Evolutionary conservation across 345 rosid genomes (phyloP).

Genomic region (Raphanus sativus): DNA sequence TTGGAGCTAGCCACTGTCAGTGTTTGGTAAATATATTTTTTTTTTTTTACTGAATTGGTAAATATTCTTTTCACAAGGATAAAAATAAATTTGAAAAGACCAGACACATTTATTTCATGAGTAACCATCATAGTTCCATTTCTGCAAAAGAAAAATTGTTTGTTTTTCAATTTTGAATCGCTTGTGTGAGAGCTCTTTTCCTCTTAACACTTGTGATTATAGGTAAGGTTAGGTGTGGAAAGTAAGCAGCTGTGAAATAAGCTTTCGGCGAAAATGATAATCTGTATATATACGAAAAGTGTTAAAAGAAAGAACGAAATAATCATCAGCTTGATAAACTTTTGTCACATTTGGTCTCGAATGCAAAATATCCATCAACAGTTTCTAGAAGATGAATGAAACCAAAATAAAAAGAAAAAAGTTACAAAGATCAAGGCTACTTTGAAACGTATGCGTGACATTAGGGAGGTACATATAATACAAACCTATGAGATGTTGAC

Average conservation of each 20-base stretch:
- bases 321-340: slow-evolving; percentile 13
- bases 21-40: slow-evolving; percentile 21
- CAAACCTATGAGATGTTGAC: slow-evolving; percentile 2
- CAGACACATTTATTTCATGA: slow-evolving; percentile 24
- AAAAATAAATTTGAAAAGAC: slow-evolving; percentile 11
- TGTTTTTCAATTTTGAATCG: not conserved
- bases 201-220: slow-evolving; percentile 13
- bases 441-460: slow-evolving; percentile 13
- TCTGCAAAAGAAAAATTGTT: not conserved
- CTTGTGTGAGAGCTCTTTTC: not conserved
- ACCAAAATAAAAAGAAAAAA: not conserved
- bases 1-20: slow-evolving; percentile 12
- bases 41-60: no score
- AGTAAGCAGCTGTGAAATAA: slow-evolving; percentile 5
- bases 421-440: not conserved
- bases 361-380: no score
- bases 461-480: not conserved
- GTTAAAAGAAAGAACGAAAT: not conserved
- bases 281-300: not conserved
- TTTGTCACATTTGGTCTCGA: no score
- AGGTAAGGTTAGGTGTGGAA: slow-evolving; percentile 12
- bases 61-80: not conserved
- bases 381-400: not conserved
- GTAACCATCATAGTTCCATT: slow-evolving; percentile 29
- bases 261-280: slow-evolving; percentile 30